These are phyloP conservation scores for Cavenderia fasciculata DNA, from an alignment of 78 protist species.

Conservation along the genomic window DNA sequence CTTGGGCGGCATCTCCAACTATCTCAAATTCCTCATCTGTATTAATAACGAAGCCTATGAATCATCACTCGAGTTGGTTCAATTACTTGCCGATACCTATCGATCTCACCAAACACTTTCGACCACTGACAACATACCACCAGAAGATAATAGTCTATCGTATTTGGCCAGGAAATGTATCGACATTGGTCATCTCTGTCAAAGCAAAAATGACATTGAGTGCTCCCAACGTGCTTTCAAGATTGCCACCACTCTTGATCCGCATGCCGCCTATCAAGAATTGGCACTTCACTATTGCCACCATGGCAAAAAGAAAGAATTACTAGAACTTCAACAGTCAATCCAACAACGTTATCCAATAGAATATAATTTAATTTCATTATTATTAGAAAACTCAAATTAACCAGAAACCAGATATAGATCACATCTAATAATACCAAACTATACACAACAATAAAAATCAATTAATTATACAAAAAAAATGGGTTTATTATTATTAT, in stretches of 20 bases:
- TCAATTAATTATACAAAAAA: too few relatives aligned
- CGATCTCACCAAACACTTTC: neutral
- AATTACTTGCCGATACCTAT: slow-evolving; percentile 13
- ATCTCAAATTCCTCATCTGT: slow-evolving; percentile 41
- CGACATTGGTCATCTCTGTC: slow-evolving; percentile 56
- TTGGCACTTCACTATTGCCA: slow-evolving; percentile 38
- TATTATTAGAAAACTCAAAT: slow-evolving; percentile 63
- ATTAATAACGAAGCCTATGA: slow-evolving; percentile 35
- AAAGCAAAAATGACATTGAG: slow-evolving; percentile 2
- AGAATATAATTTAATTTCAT: slow-evolving; percentile 60
- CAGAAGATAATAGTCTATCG: slow-evolving; percentile 23
- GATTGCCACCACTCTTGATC: slow-evolving; percentile 51
- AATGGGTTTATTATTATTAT: too few relatives aligned
- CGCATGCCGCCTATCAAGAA: slow-evolving; percentile 61
- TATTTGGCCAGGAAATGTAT: slow-evolving; percentile 57
- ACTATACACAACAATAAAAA: too few relatives aligned
- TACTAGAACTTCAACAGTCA: slow-evolving; percentile 50
- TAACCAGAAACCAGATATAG: too few relatives aligned
- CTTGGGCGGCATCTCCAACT: slow-evolving; percentile 44
- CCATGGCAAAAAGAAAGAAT: slow-evolving; percentile 10
- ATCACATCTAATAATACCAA: too few relatives aligned
- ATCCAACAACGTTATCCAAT: slow-evolving; percentile 47
- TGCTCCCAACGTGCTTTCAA: slow-evolving; percentile 43
- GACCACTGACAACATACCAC: neutral
- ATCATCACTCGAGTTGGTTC: slow-evolving; percentile 34